Percentiles rank a stretch among this genome's conserved stretches.
phyloP scores from a whole-genome alignment of 768 basidiomycete species.

The Lentinus brumalis region DNA sequence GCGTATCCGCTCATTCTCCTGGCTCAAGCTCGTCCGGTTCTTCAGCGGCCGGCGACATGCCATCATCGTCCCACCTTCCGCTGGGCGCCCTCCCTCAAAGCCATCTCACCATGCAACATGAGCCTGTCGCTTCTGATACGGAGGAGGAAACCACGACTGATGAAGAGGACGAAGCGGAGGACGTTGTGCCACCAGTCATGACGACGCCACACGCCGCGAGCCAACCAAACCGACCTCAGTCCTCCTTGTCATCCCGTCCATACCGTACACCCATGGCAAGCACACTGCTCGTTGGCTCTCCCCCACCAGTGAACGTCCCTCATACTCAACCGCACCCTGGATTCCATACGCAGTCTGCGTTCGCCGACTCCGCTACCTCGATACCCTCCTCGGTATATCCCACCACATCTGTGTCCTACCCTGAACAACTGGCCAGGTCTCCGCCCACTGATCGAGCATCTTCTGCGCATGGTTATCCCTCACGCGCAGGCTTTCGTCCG shows the following conservation, averaged over 20 bases:
- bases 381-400: slow-evolving; percentile 42
- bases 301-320: slow-evolving; percentile 45
- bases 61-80: slow-evolving; percentile 20
- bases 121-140: slow-evolving; percentile 15
- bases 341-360: slow-evolving; percentile 76
- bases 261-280: slow-evolving; percentile 78
- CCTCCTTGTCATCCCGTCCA: slow-evolving; percentile 74
- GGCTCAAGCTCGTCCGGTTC: slow-evolving; percentile 69
- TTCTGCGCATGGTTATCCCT: slow-evolving; percentile 4
- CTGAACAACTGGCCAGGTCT: slow-evolving; percentile 15
- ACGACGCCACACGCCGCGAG: slow-evolving; percentile 34
- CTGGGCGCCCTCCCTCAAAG: slow-evolving; percentile 11
- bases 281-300: slow-evolving; percentile 52
- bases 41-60: slow-evolving; percentile 48
- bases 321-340: slow-evolving; percentile 70
- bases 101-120: slow-evolving; percentile 16
- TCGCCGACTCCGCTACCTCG: slow-evolving; percentile 48
- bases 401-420: slow-evolving; percentile 23
- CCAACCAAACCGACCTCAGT: slow-evolving; percentile 61
- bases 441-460: slow-evolving; percentile 16
- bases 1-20: slow-evolving; percentile 45
- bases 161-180: slow-evolving; percentile 53
- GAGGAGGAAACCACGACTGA: slow-evolving; percentile 28
- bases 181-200: slow-evolving; percentile 41
- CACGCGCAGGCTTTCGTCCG: slow-evolving; percentile 11